Evolutionary conservation across 495 filamentous ascomycete genomes (phyloP).

Genomic region (Penicillium lividum): DNA sequence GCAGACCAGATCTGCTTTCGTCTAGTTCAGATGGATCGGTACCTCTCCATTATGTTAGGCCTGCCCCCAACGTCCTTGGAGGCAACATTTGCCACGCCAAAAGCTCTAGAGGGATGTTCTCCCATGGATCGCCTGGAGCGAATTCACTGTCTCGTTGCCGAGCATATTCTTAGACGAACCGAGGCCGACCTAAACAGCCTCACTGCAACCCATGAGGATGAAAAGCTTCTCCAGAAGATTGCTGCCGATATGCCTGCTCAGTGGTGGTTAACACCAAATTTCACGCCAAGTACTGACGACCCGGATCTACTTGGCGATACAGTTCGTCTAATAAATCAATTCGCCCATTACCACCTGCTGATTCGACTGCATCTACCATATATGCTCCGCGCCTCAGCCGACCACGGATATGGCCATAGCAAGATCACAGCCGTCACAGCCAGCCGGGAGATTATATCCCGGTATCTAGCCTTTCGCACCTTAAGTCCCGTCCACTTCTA

Average conservation of each 20-base stretch:
- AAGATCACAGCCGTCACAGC: conserved; percentile 41
- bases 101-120: conserved; percentile 13
- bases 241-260: conserved; percentile 34
- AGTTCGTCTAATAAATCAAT: conserved; percentile 30
- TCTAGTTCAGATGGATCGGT: conserved; percentile 33
- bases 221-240: conserved; percentile 44
- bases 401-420: conserved; percentile 25
- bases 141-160: conserved; percentile 26
- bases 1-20: conserved; percentile 16
- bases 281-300: conserved; percentile 4
- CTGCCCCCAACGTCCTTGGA: conserved; percentile 43
- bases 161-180: conserved; percentile 49
- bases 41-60: conserved; percentile 45
- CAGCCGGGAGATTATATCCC: conserved; percentile 36
- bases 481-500: conserved; percentile 28
- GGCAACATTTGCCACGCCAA: conserved; percentile 20
- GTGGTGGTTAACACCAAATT: conserved; percentile 38
- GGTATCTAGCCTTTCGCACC: conserved; percentile 18
- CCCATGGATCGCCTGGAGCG: conserved; percentile 29
- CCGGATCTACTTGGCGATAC: conserved; percentile 11
- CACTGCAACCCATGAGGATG: conserved; percentile 37
- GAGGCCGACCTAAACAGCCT: conserved; percentile 21
- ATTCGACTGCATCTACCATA: conserved; percentile 26
- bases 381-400: conserved; percentile 15
- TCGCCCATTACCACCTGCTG: conserved; percentile 40